phyloP scores from a whole-genome alignment of 2,329 filamentous ascomycete genomes.

The Cercospora nicotianae region DNA sequence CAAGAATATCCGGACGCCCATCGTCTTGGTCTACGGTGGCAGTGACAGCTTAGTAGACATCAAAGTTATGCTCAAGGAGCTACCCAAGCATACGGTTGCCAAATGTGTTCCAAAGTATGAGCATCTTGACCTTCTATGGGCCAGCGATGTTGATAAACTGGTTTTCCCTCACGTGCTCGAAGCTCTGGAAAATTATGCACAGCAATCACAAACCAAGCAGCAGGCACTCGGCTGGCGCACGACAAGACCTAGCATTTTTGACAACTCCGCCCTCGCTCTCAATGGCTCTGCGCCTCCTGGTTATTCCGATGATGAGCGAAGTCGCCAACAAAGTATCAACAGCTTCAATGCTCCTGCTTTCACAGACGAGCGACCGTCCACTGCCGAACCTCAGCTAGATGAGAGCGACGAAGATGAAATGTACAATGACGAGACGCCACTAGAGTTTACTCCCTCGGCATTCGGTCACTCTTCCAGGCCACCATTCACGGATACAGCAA shows the following conservation, averaged over 20 bases:
- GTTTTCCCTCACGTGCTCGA: conserved; percentile 93
- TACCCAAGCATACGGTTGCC: conserved; percentile 80
- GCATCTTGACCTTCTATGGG: conserved; percentile 96
- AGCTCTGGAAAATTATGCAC: conserved; percentile 69
- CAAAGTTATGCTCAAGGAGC: conserved; percentile 82
- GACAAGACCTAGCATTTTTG: conserved; percentile 29
- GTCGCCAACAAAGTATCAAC: conserved; percentile 14
- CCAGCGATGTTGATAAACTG: conserved; percentile 73
- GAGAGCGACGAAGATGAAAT: conserved; percentile 33
- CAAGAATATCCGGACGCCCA: conserved; percentile 92
- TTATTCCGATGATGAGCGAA: conserved; percentile 34
- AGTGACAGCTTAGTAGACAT: conserved; percentile 94
- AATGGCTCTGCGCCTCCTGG: conserved; percentile 33
- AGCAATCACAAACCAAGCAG: conserved; percentile 29
- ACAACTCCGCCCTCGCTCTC: conserved; percentile 19
- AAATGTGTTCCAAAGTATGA: conserved; percentile 91
- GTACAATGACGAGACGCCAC: conserved; percentile 23
- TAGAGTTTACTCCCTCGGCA: conserved; percentile 20
- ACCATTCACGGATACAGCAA: conserved; percentile 10
- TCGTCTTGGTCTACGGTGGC: conserved; percentile 90
- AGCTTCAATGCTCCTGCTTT: conserved; percentile 23
- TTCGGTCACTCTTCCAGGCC: conserved; percentile 25
- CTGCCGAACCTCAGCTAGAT: conserved; percentile 32
- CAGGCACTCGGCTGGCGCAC: conserved; percentile 26
- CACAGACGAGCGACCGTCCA: conserved; percentile 26